Conservation (phyloP, 2,329 filamentous ascomycete species). For the Trichoderma asperellum region DNA sequence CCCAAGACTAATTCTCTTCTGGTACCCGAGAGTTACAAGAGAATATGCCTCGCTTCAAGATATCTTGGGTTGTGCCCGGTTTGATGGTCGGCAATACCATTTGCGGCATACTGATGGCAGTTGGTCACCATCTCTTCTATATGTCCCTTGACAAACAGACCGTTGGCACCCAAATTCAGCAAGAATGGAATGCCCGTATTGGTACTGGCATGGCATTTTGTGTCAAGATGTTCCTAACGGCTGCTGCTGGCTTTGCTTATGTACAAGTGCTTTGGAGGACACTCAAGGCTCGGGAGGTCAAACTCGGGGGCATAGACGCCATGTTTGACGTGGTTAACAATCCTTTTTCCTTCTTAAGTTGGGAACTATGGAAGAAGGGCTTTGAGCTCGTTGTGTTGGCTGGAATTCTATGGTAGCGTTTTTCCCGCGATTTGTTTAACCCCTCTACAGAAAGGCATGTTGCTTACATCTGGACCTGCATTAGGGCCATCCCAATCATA, state of each 20-base stretch:
- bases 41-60: neutral
- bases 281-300: neutral
- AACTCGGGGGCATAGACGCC: neutral
- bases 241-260: neutral
- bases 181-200: conserved; percentile 8
- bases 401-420: neutral
- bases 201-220: conserved; percentile 7
- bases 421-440: neutral
- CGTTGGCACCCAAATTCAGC: neutral
- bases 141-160: neutral
- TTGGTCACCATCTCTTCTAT: conserved; percentile 13
- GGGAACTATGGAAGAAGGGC: neutral
- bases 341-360: neutral
- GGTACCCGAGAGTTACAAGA: no score
- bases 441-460: no score
- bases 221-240: neutral
- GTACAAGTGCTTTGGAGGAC: neutral
- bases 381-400: conserved; percentile 4
- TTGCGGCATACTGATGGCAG: neutral
- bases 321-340: neutral
- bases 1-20: no score
- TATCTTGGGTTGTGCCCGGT: neutral
- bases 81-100: neutral
- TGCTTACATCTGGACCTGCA: no score
- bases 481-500: neutral